A percentile compares a stretch with the other conserved stretches of the same genome.
Evolutionary conservation across 768 basidiomycete genomes (phyloP).

Genomic region (Tylopilus plumbeoviolaceoides): DNA sequence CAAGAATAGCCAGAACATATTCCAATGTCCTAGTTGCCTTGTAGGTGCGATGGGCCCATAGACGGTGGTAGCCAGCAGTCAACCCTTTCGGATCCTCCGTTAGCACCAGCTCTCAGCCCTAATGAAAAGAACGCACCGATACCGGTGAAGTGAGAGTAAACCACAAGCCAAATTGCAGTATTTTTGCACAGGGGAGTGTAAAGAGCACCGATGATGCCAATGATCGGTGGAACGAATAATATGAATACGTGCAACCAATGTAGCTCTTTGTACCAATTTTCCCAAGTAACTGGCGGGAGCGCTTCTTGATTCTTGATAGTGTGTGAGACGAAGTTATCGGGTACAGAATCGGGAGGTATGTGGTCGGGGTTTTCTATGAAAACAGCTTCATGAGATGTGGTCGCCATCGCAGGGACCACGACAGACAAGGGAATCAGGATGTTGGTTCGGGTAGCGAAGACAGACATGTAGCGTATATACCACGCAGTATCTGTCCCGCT

Average conservation of each 20-base stretch:
- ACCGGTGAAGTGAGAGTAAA: conserved; percentile 64
- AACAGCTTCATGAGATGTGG: not conserved
- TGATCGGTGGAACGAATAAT: conserved; percentile 1
- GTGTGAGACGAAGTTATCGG: conserved; percentile 11
- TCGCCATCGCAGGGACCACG: not conserved
- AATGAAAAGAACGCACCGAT: conserved; percentile 48
- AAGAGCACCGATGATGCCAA: conserved; percentile 1
- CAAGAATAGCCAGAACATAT: conserved; percentile 76
- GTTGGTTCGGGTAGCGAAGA: not conserved
- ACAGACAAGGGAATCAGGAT: not conserved
- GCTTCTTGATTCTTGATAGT: conserved; percentile 6
- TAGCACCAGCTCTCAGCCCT: not conserved
- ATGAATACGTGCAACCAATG: conserved; percentile 9
- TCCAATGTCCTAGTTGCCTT: conserved; percentile 83
- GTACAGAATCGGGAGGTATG: conserved; percentile 2
- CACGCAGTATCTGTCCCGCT: not conserved
- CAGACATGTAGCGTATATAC: not conserved
- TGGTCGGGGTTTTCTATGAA: conserved; percentile 6
- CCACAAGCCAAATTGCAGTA: conserved; percentile 2
- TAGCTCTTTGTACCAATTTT: conserved; percentile 13
- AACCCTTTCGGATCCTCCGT: conserved; percentile 44
- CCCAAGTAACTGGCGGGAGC: conserved; percentile 8
- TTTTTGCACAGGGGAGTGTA: conserved; percentile 1
- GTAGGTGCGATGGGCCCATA: conserved; percentile 92
- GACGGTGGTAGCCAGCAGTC: conserved; percentile 88